A percentile compares a stretch with the other conserved stretches of the same genome.
Conservation (phyloP, 1,139 yeast genomes). For the Pichia sp. region DNA sequence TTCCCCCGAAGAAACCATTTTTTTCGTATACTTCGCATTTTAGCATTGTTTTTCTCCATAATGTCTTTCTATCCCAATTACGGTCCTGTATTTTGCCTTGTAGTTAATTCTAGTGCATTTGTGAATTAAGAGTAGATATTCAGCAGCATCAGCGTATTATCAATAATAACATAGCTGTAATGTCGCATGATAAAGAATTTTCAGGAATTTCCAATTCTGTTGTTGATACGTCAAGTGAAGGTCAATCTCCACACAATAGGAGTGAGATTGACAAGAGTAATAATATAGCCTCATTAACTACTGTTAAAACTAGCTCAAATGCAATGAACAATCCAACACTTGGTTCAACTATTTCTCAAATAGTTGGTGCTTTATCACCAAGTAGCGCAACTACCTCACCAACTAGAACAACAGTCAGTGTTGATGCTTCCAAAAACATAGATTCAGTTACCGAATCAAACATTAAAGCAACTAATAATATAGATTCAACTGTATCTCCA, state of each 20-base stretch:
- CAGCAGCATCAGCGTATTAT: neutral
- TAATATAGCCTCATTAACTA: neutral
- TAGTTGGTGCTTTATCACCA: conserved; percentile 10
- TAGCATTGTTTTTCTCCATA: too few relatives aligned
- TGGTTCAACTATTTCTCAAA: conserved; percentile 9
- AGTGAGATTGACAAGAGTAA: neutral
- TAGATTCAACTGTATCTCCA: neutral
- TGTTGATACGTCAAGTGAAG: neutral
- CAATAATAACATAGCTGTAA: neutral
- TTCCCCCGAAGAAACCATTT: too few relatives aligned
- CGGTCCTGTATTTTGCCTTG: neutral
- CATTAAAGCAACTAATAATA: neutral
- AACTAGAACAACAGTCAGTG: conserved; percentile 6
- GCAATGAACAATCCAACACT: neutral
- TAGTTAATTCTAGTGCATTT: neutral
- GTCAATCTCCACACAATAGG: neutral
- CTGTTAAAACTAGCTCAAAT: neutral
- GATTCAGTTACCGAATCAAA: neutral
- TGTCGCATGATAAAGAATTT: neutral
- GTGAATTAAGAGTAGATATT: neutral
- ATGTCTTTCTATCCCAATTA: too few relatives aligned
- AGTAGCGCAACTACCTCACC: conserved; percentile 8
- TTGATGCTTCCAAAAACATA: conserved; percentile 1
- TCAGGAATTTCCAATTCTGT: neutral
- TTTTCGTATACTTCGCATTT: too few relatives aligned